These are phyloP conservation scores for Paracoccidioides lutzii DNA, from an alignment of 2,329 filamentous ascomycete genomes.

Conservation along the genomic window DNA sequence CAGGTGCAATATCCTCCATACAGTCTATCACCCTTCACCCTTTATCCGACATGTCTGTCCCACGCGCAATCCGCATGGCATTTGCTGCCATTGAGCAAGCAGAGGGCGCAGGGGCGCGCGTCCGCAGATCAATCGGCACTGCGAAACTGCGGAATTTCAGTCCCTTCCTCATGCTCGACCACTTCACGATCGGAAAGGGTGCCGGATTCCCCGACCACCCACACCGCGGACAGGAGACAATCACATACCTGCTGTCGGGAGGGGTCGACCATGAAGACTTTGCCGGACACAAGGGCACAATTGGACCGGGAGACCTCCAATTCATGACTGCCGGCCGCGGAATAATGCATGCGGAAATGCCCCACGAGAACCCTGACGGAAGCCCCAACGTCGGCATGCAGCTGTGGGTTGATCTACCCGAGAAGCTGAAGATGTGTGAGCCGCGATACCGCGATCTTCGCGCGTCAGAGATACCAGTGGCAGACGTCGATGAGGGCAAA, in stretches of 20 bases:
- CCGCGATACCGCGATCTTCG: conserved; percentile 81
- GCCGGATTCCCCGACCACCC: conserved; percentile 85
- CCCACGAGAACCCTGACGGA: conserved; percentile 62
- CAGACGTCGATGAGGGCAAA: conserved; percentile 56
- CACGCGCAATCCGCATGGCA: conserved; percentile 66
- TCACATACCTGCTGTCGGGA: conserved; percentile 79
- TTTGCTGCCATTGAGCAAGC: conserved; percentile 76
- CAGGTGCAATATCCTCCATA: conserved; percentile 7
- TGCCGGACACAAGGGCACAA: conserved; percentile 69
- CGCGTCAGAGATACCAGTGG: conserved; percentile 64
- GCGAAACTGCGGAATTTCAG: conserved; percentile 71
- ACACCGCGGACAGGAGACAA: conserved; percentile 72
- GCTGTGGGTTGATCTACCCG: conserved; percentile 79
- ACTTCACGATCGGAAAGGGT: conserved; percentile 68
- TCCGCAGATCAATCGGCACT: conserved; percentile 79
- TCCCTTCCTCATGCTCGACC: conserved; percentile 92
- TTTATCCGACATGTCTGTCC: conserved; percentile 45
- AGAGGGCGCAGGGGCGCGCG: conserved; percentile 76
- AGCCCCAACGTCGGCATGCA: conserved; percentile 75
- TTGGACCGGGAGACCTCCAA: conserved; percentile 77
- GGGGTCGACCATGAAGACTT: conserved; percentile 89
- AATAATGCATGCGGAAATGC: conserved; percentile 95
- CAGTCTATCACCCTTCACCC: neutral
- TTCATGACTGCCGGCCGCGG: conserved; percentile 94
- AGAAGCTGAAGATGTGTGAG: conserved; percentile 72